Evolutionary conservation across 2,329 filamentous ascomycete species (phyloP), one percentile per base, ranked within the genome.

Genomic region (Orbilia ellipsospora): DNA sequence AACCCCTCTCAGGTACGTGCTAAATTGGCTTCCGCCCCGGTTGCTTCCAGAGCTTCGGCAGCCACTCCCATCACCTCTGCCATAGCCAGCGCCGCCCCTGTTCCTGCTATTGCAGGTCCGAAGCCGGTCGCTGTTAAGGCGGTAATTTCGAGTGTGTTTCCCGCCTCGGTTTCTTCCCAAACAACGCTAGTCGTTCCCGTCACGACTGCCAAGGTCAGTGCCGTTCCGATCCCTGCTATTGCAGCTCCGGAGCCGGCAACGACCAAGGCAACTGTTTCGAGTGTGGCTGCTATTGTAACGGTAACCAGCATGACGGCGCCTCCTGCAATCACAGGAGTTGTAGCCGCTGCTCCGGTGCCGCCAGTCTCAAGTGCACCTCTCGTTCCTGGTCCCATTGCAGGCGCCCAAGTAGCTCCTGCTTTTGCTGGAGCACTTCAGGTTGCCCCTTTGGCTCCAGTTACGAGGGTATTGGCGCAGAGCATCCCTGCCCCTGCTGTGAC

Each of bases 71-170:
- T 20, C 8, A 2, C 31, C 13, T 28, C 31, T 42, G n/a, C 18
- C 7, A 16, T 16, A 18, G 54, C 13, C 6, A 52, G 31, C n/a
- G n/a, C 54, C 54, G 15, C 54, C 15, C 7, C 28, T 15, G n/a
- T 44, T 18, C 31, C 31, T 44, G 54, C 18, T 57, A 42, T 23
- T 13, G 18, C 54, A 44, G 54, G 54, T 16, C 2, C 52, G 52
- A 2, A 28, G 20, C 6, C 20, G 52, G 52, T 13, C 12, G 52
- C 26, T 55, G 4, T 18, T 23, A 31, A 15, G 16, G 44, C 44
- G 13, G 44, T 18, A n/a, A 13, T 18, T 48, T 48, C 44, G 44
- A 36, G 31, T 36, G 31, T 36, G 31, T 2, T 10, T 7, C 31
- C 31, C 10, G 10, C 16, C 42, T 20, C 57, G 18, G 36, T 60